Evolutionary conservation across 768 basidiomycete species (phyloP).

Genomic region (Mycena indigotica): DNA sequence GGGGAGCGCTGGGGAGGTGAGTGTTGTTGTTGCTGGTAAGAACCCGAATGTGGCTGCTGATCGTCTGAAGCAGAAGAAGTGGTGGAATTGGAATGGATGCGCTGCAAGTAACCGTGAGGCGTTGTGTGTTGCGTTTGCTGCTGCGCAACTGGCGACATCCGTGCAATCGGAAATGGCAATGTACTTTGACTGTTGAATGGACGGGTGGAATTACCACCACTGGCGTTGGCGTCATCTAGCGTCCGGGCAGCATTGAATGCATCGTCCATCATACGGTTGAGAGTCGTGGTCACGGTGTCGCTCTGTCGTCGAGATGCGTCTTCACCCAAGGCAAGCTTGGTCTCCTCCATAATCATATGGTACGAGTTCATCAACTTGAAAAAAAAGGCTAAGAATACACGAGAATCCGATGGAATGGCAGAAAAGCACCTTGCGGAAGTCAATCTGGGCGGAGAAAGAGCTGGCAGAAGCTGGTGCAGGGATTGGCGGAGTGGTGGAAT

Average conservation of each 20-base stretch:
- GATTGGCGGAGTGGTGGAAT: neutral
- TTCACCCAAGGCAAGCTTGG: slow-evolving; percentile 6
- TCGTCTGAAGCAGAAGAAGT: slow-evolving; percentile 12
- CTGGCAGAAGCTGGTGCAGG: slow-evolving; percentile 1
- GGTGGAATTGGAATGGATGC: slow-evolving; percentile 19
- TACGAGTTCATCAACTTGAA: slow-evolving; percentile 17
- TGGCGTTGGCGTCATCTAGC: slow-evolving; percentile 11
- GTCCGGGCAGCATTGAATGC: slow-evolving; percentile 21
- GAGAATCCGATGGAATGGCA: neutral
- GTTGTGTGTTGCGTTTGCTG: slow-evolving; percentile 2
- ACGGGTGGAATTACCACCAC: neutral
- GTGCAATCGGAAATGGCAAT: neutral
- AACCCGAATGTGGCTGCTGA: no score
- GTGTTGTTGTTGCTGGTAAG: no score
- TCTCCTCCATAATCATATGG: slow-evolving; percentile 17
- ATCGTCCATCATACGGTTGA: slow-evolving; percentile 21
- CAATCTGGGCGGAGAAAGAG: neutral
- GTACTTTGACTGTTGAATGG: neutral
- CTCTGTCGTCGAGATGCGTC: neutral
- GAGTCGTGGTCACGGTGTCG: neutral
- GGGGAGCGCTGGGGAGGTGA: slow-evolving; percentile 3
- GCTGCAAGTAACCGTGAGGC: slow-evolving; percentile 11
- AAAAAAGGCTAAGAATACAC: neutral
- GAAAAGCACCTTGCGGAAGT: slow-evolving; percentile 16
- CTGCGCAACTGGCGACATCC: slow-evolving; percentile 5